Evolutionary conservation across 2,329 filamentous ascomycete genomes (phyloP), one percentile per base, ranked within the genome.

Genomic region (Acrodontium crateriforme): DNA sequence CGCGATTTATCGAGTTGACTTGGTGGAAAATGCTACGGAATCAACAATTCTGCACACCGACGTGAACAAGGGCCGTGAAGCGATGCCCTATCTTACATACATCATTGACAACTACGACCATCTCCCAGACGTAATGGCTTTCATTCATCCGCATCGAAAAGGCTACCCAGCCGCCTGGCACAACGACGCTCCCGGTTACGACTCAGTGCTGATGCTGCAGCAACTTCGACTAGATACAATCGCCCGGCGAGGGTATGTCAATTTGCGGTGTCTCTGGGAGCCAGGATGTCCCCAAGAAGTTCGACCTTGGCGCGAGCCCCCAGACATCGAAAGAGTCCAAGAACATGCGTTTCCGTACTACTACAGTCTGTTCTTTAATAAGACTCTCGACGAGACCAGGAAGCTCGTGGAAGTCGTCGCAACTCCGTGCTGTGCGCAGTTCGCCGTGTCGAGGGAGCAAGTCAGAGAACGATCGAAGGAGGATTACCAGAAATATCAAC

Each of bases 31-130:
- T 23, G 32, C 30, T 16, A 38, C 35, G 16, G 35, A 42, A 11
- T 32, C 40, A 3, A n/a, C n/a, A n/a, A n/a, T n/a, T n/a, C n/a
- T n/a, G n/a, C 21, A 32, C 20, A 39, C 38, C 11, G 24, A 29
- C 16, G 29, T 41, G 11, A 46, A 62, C 41, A 63, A 62, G 43
- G 58, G 58, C 32, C 53, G 54, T 29, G 60, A 64, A 40, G 52
- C 58, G 3, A 61, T 58, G 45, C 56, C 58, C 23, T 63, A 63
- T 33, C 45, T 63, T 2, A 61, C 57, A 18, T 63, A 60, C 40
- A 45, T 65, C 9, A 55, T 62, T 29, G 56, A 63, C 24, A 36
- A 60, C 38, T 63, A 63, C 41, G 35, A 60, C 30, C 27, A 37
- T 16, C 53, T 52, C 9, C 36, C 41, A 2, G 27, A 40, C 20